phyloP scores from a whole-genome alignment of 2,329 filamentous ascomycete species.

The Penicillium hordei region DNA sequence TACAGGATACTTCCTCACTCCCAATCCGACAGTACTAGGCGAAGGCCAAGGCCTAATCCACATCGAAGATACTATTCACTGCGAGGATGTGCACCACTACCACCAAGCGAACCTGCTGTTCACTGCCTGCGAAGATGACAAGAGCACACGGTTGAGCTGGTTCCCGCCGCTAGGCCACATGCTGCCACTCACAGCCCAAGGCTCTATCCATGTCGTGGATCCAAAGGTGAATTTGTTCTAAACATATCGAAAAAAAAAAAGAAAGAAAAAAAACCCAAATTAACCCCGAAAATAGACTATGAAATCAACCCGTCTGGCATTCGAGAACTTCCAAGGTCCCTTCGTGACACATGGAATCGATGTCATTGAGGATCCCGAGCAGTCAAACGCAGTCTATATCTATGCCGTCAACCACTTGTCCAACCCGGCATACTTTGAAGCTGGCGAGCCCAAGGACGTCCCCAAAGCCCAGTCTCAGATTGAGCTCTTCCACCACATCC shows the following conservation, averaged over 20 bases:
- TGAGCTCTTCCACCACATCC: constrained; percentile 58
- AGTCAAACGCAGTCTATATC: constrained; percentile 54
- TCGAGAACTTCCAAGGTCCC: constrained; percentile 54
- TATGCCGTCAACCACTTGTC: constrained; percentile 62
- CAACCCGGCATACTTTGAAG: constrained; percentile 43
- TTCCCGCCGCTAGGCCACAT: constrained; percentile 53
- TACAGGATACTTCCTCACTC: constrained; percentile 26
- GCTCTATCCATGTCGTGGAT: constrained; percentile 53
- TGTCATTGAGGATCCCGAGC: constrained; percentile 52
- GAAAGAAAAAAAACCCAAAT: too few species aligned
- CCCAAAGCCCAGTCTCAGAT: constrained; percentile 53
- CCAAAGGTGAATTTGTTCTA: constrained; percentile 45
- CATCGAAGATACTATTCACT: constrained; percentile 56
- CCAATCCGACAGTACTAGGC: constrained; percentile 16
- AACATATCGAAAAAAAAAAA: not conserved
- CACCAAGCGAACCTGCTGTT: constrained; percentile 52
- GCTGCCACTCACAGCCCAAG: constrained; percentile 30
- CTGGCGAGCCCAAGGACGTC: constrained; percentile 20
- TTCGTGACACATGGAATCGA: constrained; percentile 64
- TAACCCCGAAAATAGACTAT: constrained; percentile 40
- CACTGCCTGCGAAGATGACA: constrained; percentile 55
- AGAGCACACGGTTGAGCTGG: constrained; percentile 49
- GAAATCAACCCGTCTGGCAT: constrained; percentile 47
- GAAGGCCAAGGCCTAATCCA: constrained; percentile 39
- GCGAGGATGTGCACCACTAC: constrained; percentile 62